Evolutionary conservation across 2,329 filamentous ascomycete species (phyloP), one percentile per base, ranked within the genome.

Genomic region (Myriosclerotinia scirpicola): DNA sequence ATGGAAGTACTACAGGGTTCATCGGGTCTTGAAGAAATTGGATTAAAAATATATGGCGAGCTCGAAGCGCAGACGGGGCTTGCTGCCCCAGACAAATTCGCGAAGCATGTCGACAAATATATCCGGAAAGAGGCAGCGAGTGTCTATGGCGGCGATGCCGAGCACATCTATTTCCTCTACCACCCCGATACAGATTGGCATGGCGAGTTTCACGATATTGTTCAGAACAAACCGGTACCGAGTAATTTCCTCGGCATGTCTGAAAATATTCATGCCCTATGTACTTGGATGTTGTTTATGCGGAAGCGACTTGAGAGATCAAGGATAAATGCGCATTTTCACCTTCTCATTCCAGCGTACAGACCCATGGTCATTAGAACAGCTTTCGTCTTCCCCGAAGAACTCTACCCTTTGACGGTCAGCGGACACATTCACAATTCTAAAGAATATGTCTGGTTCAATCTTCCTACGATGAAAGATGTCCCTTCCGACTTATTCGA

Each of bases 111-210:
- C 30, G 60, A 69, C 42, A 66, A 63, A 54, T 69, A 69, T 12
- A 69, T 69, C 26, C 56, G 62, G 17, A 64, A 69, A 55, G 66
- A 69, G 38, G 56, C 62, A 17, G 52, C 62, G 26, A 66, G 64
- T 48, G 64, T 61, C 7, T 66, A 66, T 61, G 64, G 55, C 11
- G 64, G 55, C 34, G 58, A 72, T 30, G 73, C 54, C 6, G 67
- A 77, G 7, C 79, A 80, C 65, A 76, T 76, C 73, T 80, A 80
- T 68, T 80, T 80, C 44, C 72, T 80, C 2, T 80, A 76, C 46
- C 79, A 80, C 40, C 79, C 79, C 1, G 79, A 80, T 46, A 79
- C 77, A 52, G 77, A 79, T 58, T 80, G 79, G 79, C 78, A 80
- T 53, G 77, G 78, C 15, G 76, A 75, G 5, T 80, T 80, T 65